These are phyloP conservation scores for Tagetes patula DNA, from an alignment of 129 eudicot genomes.

Conservation along the genomic window DNA sequence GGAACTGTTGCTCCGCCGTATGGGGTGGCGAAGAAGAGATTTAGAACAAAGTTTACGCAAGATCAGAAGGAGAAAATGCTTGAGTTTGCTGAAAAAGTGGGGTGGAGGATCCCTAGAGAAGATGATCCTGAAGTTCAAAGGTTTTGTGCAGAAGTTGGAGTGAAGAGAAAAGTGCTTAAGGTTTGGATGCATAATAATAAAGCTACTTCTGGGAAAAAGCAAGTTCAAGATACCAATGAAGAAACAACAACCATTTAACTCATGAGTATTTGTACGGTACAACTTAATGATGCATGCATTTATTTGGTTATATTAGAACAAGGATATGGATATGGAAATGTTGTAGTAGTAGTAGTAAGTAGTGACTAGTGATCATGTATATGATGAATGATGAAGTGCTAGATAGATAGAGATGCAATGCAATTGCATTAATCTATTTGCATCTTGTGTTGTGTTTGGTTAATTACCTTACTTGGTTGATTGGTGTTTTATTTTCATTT, in stretches of 20 bases:
- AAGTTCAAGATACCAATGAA: constrained; percentile 45
- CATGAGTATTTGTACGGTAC: constrained; percentile 30
- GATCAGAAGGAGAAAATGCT: constrained; percentile 93
- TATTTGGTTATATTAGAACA: constrained; percentile 9
- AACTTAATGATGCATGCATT: constrained; percentile 37
- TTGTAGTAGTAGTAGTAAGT: constrained; percentile 30
- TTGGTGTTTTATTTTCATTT: constrained; percentile 17
- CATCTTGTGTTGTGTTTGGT: too few relatives aligned
- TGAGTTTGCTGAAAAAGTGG: constrained; percentile 83
- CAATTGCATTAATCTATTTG: constrained; percentile 14
- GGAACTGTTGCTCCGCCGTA: constrained; percentile 42
- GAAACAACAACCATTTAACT: constrained; percentile 24
- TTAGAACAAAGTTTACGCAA: constrained; percentile 65
- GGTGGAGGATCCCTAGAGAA: constrained; percentile 90
- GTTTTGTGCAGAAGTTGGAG: constrained; percentile 77
- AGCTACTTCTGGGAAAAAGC: constrained; percentile 60
- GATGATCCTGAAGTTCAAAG: constrained; percentile 79
- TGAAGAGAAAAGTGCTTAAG: constrained; percentile 84
- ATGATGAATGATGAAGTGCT: constrained; percentile 10
- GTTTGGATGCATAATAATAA: constrained; percentile 98
- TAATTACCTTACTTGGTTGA: too few relatives aligned
- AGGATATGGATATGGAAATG: constrained; percentile 1
- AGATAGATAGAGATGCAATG: constrained; percentile 30
- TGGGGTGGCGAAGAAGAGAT: constrained; percentile 50
- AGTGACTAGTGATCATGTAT: too few relatives aligned